phyloP scores from a whole-genome alignment of 257 asterid genomes.

The Solanum raphanifolium region DNA sequence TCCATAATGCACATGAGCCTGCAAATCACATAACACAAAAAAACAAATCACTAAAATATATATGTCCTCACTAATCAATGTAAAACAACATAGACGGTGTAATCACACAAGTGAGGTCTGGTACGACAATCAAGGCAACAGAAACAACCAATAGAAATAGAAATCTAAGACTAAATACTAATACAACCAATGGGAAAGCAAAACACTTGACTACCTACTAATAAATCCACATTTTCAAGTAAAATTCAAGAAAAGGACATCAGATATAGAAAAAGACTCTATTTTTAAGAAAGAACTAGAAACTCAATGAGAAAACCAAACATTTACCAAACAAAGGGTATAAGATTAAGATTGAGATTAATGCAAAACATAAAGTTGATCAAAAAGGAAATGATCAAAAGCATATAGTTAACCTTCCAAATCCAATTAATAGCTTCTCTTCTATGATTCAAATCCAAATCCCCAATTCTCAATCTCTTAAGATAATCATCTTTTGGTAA shows the following conservation, averaged over 20 bases:
- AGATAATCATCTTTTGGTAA: constrained; percentile 60
- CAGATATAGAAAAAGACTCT: background rate
- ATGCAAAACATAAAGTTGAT: background rate
- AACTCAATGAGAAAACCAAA: background rate
- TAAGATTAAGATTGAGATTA: background rate
- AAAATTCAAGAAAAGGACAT: background rate
- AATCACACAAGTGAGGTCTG: background rate
- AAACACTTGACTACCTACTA: background rate
- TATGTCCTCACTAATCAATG: background rate
- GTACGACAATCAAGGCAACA: background rate
- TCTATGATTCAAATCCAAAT: constrained; percentile 51
- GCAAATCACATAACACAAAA: background rate
- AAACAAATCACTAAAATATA: background rate
- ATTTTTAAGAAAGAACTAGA: background rate
- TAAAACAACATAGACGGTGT: background rate
- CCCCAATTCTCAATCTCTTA: constrained; percentile 59
- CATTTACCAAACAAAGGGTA: background rate
- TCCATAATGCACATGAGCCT: constrained; percentile 26
- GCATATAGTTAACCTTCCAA: constrained; percentile 40
- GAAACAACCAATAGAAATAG: background rate
- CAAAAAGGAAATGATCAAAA: background rate
- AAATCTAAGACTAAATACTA: background rate
- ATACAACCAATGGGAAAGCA: background rate
- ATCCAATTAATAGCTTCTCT: constrained; percentile 73
- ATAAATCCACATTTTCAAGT: background rate